phyloP scores from a whole-genome alignment of 1,284 basidiomycete genomes.

The Mrakiaceae sp. region DNA sequence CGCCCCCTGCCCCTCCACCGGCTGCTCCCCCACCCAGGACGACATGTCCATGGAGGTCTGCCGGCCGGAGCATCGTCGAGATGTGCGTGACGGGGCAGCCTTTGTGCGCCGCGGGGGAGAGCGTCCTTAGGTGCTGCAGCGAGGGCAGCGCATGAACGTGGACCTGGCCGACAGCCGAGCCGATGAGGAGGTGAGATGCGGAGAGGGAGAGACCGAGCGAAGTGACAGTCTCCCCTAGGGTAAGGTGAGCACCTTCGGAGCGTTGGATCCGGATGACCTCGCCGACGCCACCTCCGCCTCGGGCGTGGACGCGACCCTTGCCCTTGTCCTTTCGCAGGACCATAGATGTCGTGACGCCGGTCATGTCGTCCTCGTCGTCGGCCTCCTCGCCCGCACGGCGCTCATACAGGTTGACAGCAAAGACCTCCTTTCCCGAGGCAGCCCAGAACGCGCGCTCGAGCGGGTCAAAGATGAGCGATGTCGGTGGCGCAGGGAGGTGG shows the following conservation, averaged over 20 bases:
- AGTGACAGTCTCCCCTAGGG: conserved; percentile 49
- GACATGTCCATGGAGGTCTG: conserved; percentile 68
- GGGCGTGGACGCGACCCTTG: conserved; percentile 51
- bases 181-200: conserved; percentile 58
- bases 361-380: conserved; percentile 15
- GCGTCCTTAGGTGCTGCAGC: conserved; percentile 72
- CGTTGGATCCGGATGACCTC: conserved; percentile 11
- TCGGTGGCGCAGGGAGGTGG: conserved; percentile 61
- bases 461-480: conserved; percentile 60
- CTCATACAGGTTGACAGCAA: conserved; percentile 20
- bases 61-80: conserved; percentile 63
- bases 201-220: conserved; percentile 62
- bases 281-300: conserved; percentile 36
- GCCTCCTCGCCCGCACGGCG: conserved; percentile 40
- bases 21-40: conserved; percentile 40
- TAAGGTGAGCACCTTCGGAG: conserved; percentile 19
- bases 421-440: conserved; percentile 13
- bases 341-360: conserved; percentile 34
- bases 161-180: conserved; percentile 61
- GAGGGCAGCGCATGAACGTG: conserved; percentile 78
- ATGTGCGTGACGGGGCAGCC: conserved; percentile 63
- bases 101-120: conserved; percentile 49
- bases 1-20: conserved; percentile 21
- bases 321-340: conserved; percentile 29
- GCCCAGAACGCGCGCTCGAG: conserved; percentile 49